Evolutionary conservation across 768 basidiomycete genomes (phyloP), one percentile per base, ranked within the genome.

Genomic region (Roridomyces roridus): DNA sequence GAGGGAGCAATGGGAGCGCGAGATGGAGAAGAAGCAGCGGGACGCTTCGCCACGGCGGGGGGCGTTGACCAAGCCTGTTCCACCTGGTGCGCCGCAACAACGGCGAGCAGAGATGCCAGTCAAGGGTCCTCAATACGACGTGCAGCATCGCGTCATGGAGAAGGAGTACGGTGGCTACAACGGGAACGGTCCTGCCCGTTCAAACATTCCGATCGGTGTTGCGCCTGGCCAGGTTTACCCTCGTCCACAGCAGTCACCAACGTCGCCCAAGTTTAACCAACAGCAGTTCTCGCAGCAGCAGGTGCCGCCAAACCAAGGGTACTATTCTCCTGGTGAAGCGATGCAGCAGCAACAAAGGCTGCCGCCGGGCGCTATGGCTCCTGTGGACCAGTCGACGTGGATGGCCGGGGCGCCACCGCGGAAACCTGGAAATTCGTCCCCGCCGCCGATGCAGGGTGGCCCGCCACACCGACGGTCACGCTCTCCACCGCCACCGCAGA

Each of bases 71-170:
- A 94, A 92, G 70, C 69, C 79, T 8, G 69, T 80, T 11, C 73
- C 80, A 31, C 75, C 80, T 17, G 78, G 80, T 18, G 72, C 77
- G 43, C 72, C 76, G 9, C 77, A 73, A 17, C 78, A 81, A 25
- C 80, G 80, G 31, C 83, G 94, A 28, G 92, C 91, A 8, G 96
- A 97, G 73, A 93, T 86, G 76, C 88, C 94, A 8, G 84, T 98
- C 50, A 86, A 88, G 59, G 86, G 91, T 5, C 93, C 96, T 35
- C 91, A 93, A 65, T 98, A 96, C 68, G 96, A 96, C 67, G 88
- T 92, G 84, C 96, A 98, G 70, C 91, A 94, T 70, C 86, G 90
- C 21, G 91, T 88, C 46, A 94, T 98, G 83, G 92, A 95, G 70
- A 89, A 95, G 65, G 93, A 96, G 68, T 91, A 92, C 60, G 79